These are phyloP conservation scores for Debaryomyces singareniensis DNA, from an alignment of 1,139 yeast genomes.

Conservation along the genomic window DNA sequence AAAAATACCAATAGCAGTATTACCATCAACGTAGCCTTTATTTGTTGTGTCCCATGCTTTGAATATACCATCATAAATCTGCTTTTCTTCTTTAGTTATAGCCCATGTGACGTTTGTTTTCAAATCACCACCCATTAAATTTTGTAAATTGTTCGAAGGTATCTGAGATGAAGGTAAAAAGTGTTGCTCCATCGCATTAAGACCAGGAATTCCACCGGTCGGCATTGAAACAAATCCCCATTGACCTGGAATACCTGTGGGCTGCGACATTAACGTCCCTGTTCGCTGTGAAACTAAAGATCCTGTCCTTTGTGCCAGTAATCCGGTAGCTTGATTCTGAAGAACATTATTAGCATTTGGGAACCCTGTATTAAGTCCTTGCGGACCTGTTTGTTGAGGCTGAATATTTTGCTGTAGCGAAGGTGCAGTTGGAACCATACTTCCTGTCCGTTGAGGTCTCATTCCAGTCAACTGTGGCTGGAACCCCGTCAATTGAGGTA, in stretches of 20 bases:
- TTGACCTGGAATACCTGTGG: conserved; percentile 73
- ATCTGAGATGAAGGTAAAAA: conserved; percentile 60
- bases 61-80: conserved; percentile 80
- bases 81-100: conserved; percentile 79
- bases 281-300: conserved; percentile 31
- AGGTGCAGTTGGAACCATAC: too few relatives aligned
- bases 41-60: conserved; percentile 74
- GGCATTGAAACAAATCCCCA: conserved; percentile 79
- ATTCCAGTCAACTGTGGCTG: conserved; percentile 30
- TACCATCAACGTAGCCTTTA: conserved; percentile 71
- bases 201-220: conserved; percentile 69
- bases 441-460: conserved; percentile 32
- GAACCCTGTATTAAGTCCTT: conserved; percentile 14
- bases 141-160: conserved; percentile 38
- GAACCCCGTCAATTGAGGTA: conserved; percentile 33
- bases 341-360: conserved; percentile 7
- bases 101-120: conserved; percentile 62
- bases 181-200: conserved; percentile 67
- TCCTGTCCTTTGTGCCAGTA: conserved; percentile 31
- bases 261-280: conserved; percentile 41
- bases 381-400: conserved; percentile 12
- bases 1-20: conserved; percentile 77
- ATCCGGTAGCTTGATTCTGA: conserved; percentile 19
- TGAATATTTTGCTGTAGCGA: conserved; percentile 1
- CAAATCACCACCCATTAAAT: conserved; percentile 46